Conservation (phyloP, 371 early-diverging fungal species). For the Mucor saturninus region DNA sequence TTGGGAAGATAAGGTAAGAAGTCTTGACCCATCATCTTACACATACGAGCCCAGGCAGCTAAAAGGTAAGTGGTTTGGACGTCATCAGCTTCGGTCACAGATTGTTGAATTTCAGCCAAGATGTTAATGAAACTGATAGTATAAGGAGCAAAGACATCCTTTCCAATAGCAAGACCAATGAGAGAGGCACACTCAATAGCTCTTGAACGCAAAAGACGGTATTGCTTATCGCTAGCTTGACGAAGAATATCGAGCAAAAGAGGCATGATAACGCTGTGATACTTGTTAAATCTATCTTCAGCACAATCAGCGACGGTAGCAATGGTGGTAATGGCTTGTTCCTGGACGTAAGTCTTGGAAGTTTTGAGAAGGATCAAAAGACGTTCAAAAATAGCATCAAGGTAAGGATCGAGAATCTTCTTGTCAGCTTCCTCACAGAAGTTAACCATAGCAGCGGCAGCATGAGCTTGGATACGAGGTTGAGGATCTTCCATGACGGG, state of each 20-base stretch:
- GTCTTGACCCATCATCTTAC: constrained; percentile 91
- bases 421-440: constrained; percentile 88
- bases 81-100: constrained; percentile 87
- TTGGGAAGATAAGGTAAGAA: constrained; percentile 91
- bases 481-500: constrained; percentile 87
- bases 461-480: constrained; percentile 93
- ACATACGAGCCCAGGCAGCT: constrained; percentile 95
- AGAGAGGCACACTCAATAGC: constrained; percentile 94
- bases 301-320: constrained; percentile 97
- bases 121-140: constrained; percentile 79
- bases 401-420: constrained; percentile 80
- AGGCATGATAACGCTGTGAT: constrained; percentile 94
- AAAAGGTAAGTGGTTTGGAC: constrained; percentile 90
- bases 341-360: constrained; percentile 89
- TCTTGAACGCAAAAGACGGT: constrained; percentile 91
- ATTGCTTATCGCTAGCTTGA: constrained; percentile 82
- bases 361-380: constrained; percentile 83
- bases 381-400: constrained; percentile 87
- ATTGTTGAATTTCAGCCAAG: constrained; percentile 79
- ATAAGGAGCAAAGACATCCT: constrained; percentile 82
- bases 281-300: constrained; percentile 85
- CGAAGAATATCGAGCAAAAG: constrained; percentile 84
- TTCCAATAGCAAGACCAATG: constrained; percentile 92
- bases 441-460: constrained; percentile 97
- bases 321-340: constrained; percentile 96